A percentile compares a stretch with the other conserved stretches of the same genome.
Conservation (phyloP, 1,284 basidiomycete species). For the Kwoniella shivajii region DNA sequence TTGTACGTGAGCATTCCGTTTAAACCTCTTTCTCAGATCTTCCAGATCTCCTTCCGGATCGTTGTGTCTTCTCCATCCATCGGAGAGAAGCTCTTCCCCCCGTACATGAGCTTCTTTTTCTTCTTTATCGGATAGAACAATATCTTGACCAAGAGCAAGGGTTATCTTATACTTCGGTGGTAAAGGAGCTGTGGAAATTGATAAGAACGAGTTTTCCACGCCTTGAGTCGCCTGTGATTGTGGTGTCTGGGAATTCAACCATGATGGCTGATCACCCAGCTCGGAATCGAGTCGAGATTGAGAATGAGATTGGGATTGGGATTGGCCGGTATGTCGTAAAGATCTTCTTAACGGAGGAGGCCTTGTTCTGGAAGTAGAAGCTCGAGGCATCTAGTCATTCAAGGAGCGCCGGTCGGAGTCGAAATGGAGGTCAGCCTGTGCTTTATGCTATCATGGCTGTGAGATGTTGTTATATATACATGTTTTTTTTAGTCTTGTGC, state of each 20-base stretch:
- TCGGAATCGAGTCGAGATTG: slow-evolving; percentile 11
- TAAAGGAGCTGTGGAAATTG: slow-evolving; percentile 25
- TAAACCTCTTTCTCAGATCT: not conserved
- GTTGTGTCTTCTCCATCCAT: slow-evolving; percentile 21
- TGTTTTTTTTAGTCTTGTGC: not conserved
- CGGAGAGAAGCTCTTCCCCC: slow-evolving; percentile 28
- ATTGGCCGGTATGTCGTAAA: not conserved
- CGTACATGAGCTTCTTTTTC: slow-evolving; percentile 7
- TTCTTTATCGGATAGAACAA: slow-evolving; percentile 1
- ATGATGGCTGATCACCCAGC: not conserved
- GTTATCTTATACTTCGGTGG: slow-evolving; percentile 23
- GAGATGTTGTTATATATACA: not conserved
- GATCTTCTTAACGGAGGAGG: not conserved
- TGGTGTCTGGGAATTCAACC: not conserved
- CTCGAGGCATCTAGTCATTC: not conserved
- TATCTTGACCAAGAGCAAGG: slow-evolving; percentile 17
- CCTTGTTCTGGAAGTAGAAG: not conserved
- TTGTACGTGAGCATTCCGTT: not conserved
- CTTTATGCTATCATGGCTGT: too few relatives aligned
- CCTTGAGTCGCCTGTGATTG: not conserved
- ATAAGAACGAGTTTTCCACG: slow-evolving; percentile 3
- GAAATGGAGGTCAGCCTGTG: too few relatives aligned
- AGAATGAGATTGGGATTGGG: slow-evolving; percentile 13
- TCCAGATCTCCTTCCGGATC: slow-evolving; percentile 12
- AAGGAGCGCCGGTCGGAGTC: too few relatives aligned